Evolutionary conservation across 768 basidiomycete genomes (phyloP), one percentile per base, ranked within the genome.

Genomic region (Galerina sulciceps): DNA sequence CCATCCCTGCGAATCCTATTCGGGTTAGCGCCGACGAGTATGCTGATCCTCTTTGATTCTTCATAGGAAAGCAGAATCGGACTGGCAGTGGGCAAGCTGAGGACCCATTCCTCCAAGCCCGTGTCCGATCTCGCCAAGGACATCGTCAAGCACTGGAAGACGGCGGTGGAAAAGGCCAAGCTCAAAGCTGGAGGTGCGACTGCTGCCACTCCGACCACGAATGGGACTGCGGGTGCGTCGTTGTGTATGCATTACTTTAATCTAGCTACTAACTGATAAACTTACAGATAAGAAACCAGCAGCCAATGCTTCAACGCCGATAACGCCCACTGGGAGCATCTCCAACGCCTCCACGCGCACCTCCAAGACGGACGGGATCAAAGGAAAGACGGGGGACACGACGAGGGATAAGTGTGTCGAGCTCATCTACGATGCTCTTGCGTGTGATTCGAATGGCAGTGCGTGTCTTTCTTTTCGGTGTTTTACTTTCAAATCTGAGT

Each of bases 111-210:
- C 0, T 77, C 83, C 11, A 91, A 89, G 67, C 82, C 87, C 10
- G 87, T 97, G 9, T 72, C 92, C 8, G 90, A 93, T 63, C 77
- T 91, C 6, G 93, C 95, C 15, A 96, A 96, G 73, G 93, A 94
- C 63, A 79, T 96, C 44, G 95, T 97, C 48, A 92, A 88, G 74
- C 90, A 89, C 67, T 97, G 94, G 94, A 96, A 96, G 75, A 82
- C 77, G 31, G 89, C 89, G 59, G 95, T 96, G 35, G 93, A 94
- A 58, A 87, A 85, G 66, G 84, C 82, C 0, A 85, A 86, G 58
- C 59, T 38, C 34, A 67, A 61, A 45, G 55, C 66, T 20, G 50
- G 55, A 18, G 60, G 55, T n/a, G 34, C 37, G 6, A 14, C 51
- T 42, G 51, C 55, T 8, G 34, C 55, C 10, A 44, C 54, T 53